Percentiles rank a stretch among this genome's conserved stretches.
Evolutionary conservation across 2,329 filamentous ascomycete species (phyloP).

Genomic region (Fusarium sp.): DNA sequence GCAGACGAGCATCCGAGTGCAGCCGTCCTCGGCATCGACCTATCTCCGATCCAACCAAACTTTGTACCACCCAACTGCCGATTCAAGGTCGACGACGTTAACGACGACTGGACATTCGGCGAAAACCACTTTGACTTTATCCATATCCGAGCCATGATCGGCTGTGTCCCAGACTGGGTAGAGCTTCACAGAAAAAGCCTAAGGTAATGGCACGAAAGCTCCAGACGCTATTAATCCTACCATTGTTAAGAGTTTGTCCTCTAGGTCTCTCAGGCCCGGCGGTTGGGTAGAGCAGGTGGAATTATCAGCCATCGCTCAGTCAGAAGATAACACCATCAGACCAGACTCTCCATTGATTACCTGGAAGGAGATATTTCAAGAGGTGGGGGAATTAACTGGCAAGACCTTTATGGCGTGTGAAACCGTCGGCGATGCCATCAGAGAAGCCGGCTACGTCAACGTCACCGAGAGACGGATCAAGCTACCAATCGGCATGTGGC

Average conservation of each 20-base stretch:
- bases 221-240: neutral
- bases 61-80: conserved; percentile 1
- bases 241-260: neutral
- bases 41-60: neutral
- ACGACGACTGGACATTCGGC: neutral
- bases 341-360: neutral
- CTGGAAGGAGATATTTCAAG: neutral
- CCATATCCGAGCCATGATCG: neutral
- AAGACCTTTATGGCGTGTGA: neutral
- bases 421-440: neutral
- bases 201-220: neutral
- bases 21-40: neutral
- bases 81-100: neutral
- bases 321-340: neutral
- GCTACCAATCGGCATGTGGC: neutral
- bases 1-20: neutral
- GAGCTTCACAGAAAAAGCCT: neutral
- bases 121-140: neutral
- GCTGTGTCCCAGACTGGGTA: neutral
- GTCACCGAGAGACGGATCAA: neutral
- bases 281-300: conserved; percentile 1
- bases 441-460: neutral
- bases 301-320: neutral
- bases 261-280: neutral
- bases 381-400: neutral